These are phyloP conservation scores for Globisporangium nagaii DNA, from an alignment of 352 stramenopile species.

Conservation along the genomic window DNA sequence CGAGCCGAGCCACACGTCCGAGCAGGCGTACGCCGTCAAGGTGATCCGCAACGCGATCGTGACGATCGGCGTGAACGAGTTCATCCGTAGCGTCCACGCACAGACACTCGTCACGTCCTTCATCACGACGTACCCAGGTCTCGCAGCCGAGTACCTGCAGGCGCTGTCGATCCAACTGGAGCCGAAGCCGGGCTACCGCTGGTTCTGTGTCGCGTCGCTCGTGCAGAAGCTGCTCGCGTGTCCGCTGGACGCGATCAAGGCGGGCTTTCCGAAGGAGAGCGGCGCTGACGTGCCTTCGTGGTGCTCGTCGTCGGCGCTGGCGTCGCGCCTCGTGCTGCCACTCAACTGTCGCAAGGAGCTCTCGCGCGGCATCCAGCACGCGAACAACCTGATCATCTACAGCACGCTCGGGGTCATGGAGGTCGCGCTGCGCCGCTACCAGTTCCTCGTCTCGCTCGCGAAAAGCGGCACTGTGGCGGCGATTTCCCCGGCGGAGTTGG, in stretches of 20 bases:
- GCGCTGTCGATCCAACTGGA: conserved; percentile 61
- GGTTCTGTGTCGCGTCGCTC: conserved; percentile 71
- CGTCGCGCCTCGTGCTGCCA: conserved; percentile 59
- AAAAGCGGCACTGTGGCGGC: conserved; percentile 3
- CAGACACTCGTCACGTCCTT: conserved; percentile 54
- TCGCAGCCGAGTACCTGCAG: conserved; percentile 55
- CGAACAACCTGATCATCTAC: conserved; percentile 72
- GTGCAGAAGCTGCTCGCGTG: conserved; percentile 61
- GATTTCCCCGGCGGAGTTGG: conserved; percentile 27
- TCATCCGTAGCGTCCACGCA: conserved; percentile 41
- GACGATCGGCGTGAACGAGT: conserved; percentile 60
- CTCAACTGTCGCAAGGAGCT: conserved; percentile 75
- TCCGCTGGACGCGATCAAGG: conserved; percentile 32
- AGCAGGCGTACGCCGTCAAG: conserved; percentile 46
- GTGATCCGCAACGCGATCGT: conserved; percentile 62
- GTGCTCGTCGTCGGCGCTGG: conserved; percentile 46
- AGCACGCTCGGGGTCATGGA: conserved; percentile 64
- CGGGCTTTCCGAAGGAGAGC: conserved; percentile 15
- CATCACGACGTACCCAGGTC: conserved; percentile 51
- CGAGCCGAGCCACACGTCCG: conserved; percentile 22
- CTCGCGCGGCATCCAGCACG: conserved; percentile 73
- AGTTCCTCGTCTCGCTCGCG: conserved; percentile 25
- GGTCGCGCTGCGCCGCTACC: conserved; percentile 46
- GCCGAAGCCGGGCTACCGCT: conserved; percentile 65
- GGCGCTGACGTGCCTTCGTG: conserved; percentile 15